A percentile compares a stretch with the other conserved stretches of the same genome.
These are phyloP conservation scores for Ehretia macrophylla DNA, from an alignment of 257 asterid species.

Conservation along the genomic window DNA sequence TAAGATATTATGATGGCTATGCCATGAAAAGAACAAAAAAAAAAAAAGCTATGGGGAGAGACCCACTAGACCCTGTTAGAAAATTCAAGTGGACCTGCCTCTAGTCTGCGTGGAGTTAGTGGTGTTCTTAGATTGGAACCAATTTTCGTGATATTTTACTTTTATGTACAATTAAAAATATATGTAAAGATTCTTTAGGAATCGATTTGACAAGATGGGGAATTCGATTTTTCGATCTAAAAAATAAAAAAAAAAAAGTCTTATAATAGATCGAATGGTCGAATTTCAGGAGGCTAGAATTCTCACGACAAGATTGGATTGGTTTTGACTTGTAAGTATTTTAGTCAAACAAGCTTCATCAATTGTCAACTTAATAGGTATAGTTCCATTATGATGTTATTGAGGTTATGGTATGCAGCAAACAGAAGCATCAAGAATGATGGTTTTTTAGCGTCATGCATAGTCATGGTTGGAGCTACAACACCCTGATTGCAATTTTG, in stretches of 20 bases:
- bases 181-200: constrained; percentile 14
- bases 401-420: neutral
- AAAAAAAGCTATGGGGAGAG: constrained; percentile 20
- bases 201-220: no score
- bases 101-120: no score
- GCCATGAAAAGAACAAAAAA: constrained; percentile 17
- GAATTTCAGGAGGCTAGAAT: no score
- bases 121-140: no score
- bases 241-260: no score
- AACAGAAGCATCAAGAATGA: neutral
- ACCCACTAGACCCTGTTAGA: constrained; percentile 48
- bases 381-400: constrained; percentile 22
- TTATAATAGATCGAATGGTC: no score
- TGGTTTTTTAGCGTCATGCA: neutral
- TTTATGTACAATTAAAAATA: neutral
- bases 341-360: constrained; percentile 37
- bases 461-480: no score
- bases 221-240: no score
- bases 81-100: constrained; percentile 33
- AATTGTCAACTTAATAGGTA: constrained; percentile 44
- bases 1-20: constrained; percentile 32
- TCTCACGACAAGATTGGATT: constrained; percentile 17
- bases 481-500: no score
- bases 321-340: constrained; percentile 31
- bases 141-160: neutral